phyloP scores from a whole-genome alignment of 169 alveolate genomes.

The Babesia gibsoni region DNA sequence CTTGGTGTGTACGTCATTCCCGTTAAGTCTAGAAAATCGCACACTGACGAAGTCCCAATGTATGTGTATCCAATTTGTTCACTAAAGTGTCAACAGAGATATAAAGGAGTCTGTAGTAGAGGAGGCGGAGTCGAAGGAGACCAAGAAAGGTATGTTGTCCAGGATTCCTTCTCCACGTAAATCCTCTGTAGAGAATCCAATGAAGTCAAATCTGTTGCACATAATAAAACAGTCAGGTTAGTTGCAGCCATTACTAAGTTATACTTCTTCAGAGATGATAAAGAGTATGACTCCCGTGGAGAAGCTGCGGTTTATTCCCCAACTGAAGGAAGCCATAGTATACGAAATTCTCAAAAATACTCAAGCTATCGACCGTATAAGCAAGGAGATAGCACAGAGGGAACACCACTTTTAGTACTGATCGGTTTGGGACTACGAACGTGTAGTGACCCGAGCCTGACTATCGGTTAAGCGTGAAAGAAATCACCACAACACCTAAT shows the following conservation, averaged over 20 bases:
- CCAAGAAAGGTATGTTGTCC: background rate
- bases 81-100: too few species aligned
- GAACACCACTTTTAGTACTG: too few species aligned
- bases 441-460: too few species aligned
- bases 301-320: conserved; percentile 63
- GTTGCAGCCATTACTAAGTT: background rate
- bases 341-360: conserved; percentile 54
- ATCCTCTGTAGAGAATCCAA: background rate
- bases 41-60: too few species aligned
- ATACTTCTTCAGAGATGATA: conserved; percentile 41
- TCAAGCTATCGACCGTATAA: conserved; percentile 24
- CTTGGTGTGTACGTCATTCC: conserved; percentile 67
- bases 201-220: conserved; percentile 19
- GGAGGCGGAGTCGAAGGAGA: too few species aligned
- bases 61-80: too few species aligned
- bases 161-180: too few species aligned
- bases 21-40: background rate
- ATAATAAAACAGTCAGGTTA: conserved; percentile 50
- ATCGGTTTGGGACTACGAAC: too few species aligned
- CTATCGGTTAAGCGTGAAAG: too few species aligned
- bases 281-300: conserved; percentile 66
- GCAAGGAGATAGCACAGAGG: background rate
- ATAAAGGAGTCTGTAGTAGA: too few species aligned
- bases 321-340: conserved; percentile 58
- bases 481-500: background rate